These are phyloP conservation scores for Podosphaera fusca DNA, from an alignment of 2,329 filamentous ascomycete genomes.

Conservation along the genomic window DNA sequence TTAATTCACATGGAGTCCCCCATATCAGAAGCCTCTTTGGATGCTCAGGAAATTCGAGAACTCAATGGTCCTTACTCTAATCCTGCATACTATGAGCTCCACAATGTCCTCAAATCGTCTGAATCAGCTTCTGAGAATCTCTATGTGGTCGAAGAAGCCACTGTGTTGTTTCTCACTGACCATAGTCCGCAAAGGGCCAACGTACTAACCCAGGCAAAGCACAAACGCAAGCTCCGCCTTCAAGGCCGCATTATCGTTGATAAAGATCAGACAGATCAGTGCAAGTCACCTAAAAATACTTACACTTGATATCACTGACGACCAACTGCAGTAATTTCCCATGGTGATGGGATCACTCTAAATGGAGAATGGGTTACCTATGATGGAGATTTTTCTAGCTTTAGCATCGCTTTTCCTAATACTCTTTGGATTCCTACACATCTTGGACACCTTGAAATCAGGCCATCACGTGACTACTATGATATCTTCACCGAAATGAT, in stretches of 20 bases:
- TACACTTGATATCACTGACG: background rate
- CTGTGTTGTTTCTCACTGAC: background rate
- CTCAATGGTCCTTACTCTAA: background rate
- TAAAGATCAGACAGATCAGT: background rate
- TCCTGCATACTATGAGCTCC: background rate
- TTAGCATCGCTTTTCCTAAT: background rate
- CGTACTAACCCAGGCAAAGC: background rate
- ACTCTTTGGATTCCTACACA: background rate
- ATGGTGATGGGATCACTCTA: background rate
- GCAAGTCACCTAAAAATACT: background rate
- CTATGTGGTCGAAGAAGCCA: background rate
- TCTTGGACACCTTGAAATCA: background rate
- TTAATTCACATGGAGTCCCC: background rate
- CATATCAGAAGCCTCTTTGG: background rate
- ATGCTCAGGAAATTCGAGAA: background rate
- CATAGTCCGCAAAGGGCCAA: background rate
- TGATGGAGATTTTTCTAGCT: background rate
- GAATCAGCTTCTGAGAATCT: background rate
- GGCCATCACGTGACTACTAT: background rate
- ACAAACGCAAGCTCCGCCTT: background rate
- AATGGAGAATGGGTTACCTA: background rate
- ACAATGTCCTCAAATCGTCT: background rate
- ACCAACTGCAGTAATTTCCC: background rate
- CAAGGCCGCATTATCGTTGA: background rate
- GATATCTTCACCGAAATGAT: constrained; percentile 1